A percentile compares a stretch with the other conserved stretches of the same genome.
phyloP scores from a whole-genome alignment of 768 basidiomycete genomes.

The Trichaptum fuscoviolaceum region DNA sequence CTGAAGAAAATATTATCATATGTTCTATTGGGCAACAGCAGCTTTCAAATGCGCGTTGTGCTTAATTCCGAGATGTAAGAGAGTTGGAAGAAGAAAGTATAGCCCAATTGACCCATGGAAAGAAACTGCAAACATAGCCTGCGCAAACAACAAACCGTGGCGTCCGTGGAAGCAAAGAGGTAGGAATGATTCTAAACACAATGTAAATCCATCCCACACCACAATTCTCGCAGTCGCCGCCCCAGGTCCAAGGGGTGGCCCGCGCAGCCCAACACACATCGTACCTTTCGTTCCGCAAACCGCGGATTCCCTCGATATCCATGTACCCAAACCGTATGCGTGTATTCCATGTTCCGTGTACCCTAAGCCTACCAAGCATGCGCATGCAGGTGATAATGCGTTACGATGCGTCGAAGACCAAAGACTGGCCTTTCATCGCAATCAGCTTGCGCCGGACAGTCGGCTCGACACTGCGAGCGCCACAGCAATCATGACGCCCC shows the following conservation, averaged over 20 bases:
- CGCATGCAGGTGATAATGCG: not conserved
- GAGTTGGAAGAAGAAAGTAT: not conserved
- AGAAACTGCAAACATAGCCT: not conserved
- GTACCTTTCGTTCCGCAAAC: not conserved
- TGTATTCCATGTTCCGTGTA: not conserved
- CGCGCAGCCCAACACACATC: not conserved
- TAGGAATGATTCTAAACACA: not conserved
- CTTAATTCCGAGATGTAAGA: not conserved
- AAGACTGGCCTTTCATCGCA: not conserved
- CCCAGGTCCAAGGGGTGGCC: not conserved
- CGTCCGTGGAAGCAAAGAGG: not conserved
- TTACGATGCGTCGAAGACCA: not conserved
- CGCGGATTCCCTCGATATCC: not conserved
- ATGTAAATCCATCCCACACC: not conserved
- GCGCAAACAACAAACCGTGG: not conserved
- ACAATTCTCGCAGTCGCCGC: not conserved
- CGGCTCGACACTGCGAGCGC: slow-evolving; percentile 69
- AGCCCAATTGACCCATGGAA: not conserved
- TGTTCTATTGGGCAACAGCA: not conserved
- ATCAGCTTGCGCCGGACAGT: slow-evolving; percentile 36
- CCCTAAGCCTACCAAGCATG: not conserved
- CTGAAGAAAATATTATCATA: not conserved
- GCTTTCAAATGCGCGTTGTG: not conserved
- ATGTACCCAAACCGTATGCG: not conserved
- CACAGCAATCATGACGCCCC: slow-evolving; percentile 72